These are phyloP conservation scores for Aureobasidium sp. DNA, from an alignment of 2,329 filamentous ascomycete genomes.

Conservation along the genomic window DNA sequence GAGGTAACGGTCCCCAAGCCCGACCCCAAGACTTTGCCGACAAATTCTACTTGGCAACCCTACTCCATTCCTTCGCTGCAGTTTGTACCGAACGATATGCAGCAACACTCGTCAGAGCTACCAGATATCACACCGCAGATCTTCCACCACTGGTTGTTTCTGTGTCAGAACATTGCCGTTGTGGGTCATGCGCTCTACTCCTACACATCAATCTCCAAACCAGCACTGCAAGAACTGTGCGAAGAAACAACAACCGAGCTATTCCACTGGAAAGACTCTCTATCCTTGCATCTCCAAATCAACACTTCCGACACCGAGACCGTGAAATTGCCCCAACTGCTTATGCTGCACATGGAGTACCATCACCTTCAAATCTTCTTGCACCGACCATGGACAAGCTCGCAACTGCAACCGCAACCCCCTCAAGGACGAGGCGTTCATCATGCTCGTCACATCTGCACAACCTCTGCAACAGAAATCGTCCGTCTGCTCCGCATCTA, in stretches of 20 bases:
- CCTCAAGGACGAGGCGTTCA: slow-evolving; percentile 36
- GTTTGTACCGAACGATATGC: neutral
- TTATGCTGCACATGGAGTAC: slow-evolving; percentile 31
- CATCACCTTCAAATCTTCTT: slow-evolving; percentile 38
- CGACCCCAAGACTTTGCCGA: slow-evolving; percentile 17
- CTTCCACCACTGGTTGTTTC: slow-evolving; percentile 24
- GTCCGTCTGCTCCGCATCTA: slow-evolving; percentile 35
- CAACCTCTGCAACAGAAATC: slow-evolving; percentile 33
- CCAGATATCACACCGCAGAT: slow-evolving; percentile 16
- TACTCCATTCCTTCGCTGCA: neutral
- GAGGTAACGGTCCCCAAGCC: slow-evolving; percentile 35
- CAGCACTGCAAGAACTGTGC: slow-evolving; percentile 32
- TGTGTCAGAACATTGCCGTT: slow-evolving; percentile 38
- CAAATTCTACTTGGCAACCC: neutral
- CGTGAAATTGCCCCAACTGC: slow-evolving; percentile 13
- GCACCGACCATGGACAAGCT: slow-evolving; percentile 38
- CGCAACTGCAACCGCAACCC: slow-evolving; percentile 34
- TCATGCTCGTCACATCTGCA: slow-evolving; percentile 37
- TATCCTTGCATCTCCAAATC: slow-evolving; percentile 29
- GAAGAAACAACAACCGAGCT: slow-evolving; percentile 24
- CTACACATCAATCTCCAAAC: slow-evolving; percentile 24
- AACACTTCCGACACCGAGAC: slow-evolving; percentile 20
- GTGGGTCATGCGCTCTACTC: slow-evolving; percentile 33
- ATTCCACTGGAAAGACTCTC: slow-evolving; percentile 35
- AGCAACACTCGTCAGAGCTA: neutral